Base-by-base conservation (phyloP, 1,139 yeast genomes). In the Waltiozyma sp. region DNA sequence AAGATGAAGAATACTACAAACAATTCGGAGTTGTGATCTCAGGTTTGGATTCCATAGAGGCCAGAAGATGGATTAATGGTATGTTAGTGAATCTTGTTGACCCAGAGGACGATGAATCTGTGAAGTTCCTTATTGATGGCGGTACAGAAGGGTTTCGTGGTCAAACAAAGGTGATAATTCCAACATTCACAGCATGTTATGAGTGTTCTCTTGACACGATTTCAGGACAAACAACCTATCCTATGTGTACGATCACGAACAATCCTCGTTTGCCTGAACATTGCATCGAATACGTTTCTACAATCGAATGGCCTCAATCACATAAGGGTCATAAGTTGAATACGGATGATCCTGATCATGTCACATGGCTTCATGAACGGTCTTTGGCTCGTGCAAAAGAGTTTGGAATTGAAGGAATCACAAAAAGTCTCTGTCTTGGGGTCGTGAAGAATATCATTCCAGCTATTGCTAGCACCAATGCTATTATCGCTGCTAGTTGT, bases 131-230 rank as follows among this genome's bases (percentile, higher is more conserved):
- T 58, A 77, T 91, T 28, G 98, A 91, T 58, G 97, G 97, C 2
- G 98, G 97, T 3, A 84, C 96, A 0, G 97, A 91, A 57, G 97
- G 97, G 0, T 83, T 91, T 56, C 73, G 86, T 50, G 98, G 98
- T 4, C 96, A 91, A 57, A 77, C 89, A 15, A 79, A 95, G 55
- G 85, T 88, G 11, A 87, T 89, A 37, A 63, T 88, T 16, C 97
- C 98, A 0, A 77, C 89, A 0, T 62, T 87, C 28, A 77, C 91
- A 0, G 82, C 95, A 1, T 91, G 98, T 63, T 89, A 87, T 65
- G 97, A 91, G 60, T 91, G 98, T 57, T 84, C 95, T 2, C 67
- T 86, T 40, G 88, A 82, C 48, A 73, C 89, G 63, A 68, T 86
- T 31, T 77, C 86, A 8, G 77, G 80, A 2, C 80, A 77, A 51